These are phyloP conservation scores for Gloeostereum incarnatum DNA, from an alignment of 768 basidiomycete species.

Conservation along the genomic window DNA sequence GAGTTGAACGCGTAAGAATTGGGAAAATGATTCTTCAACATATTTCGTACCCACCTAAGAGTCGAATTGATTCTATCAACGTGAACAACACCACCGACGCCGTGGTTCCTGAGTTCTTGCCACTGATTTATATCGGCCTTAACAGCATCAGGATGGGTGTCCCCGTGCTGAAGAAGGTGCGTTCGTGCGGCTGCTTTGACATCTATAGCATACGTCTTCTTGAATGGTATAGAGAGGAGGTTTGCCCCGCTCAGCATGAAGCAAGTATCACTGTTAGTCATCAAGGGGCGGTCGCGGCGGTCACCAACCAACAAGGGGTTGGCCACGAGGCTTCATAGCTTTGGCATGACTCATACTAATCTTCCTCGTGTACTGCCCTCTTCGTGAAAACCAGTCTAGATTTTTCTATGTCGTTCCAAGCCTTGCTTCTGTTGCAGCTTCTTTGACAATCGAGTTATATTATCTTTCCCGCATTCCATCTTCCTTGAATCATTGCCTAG, in stretches of 20 bases:
- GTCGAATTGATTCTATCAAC: slow-evolving; percentile 42
- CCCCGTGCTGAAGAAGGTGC: slow-evolving; percentile 61
- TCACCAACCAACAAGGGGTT: too few species aligned
- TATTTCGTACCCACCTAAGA: slow-evolving; percentile 39
- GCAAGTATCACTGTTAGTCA: too few species aligned
- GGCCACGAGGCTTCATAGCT: too few species aligned
- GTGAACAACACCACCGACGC: slow-evolving; percentile 39
- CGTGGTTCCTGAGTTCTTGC: slow-evolving; percentile 55
- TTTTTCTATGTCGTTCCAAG: too few species aligned
- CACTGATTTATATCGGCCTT: slow-evolving; percentile 67
- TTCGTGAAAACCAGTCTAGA: too few species aligned
- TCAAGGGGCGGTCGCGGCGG: too few species aligned
- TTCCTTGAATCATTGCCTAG: too few species aligned
- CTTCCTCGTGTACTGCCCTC: too few species aligned
- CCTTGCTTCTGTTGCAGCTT: too few species aligned
- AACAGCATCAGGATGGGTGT: slow-evolving; percentile 81
- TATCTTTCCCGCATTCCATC: too few species aligned
- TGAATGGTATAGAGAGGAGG: slow-evolving; percentile 66
- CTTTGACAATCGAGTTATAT: too few species aligned
- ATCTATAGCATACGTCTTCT: slow-evolving; percentile 50
- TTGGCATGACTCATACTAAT: too few species aligned
- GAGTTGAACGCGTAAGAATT: slow-evolving; percentile 6
- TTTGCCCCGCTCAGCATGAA: background rate
- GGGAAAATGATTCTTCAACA: slow-evolving; percentile 3
- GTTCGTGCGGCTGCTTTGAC: slow-evolving; percentile 46